Conservation (phyloP, 768 basidiomycete genomes). For the Arthromyces matolae region DNA sequence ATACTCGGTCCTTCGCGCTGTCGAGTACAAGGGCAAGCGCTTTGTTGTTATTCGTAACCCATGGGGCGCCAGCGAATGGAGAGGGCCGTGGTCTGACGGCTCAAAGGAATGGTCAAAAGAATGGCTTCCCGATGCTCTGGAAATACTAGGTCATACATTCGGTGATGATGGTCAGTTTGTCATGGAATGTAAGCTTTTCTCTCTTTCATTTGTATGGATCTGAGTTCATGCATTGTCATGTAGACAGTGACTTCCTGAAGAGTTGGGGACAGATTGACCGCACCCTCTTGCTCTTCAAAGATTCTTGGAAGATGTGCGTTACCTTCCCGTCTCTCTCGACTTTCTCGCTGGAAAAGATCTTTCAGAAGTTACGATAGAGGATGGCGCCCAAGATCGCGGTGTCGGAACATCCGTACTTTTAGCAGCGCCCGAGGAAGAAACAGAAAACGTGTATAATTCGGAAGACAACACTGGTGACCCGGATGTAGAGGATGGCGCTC, state of each 20-base stretch:
- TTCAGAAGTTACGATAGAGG: constrained; percentile 22
- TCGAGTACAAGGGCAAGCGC: constrained; percentile 44
- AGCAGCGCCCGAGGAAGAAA: neutral
- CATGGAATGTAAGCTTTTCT: constrained; percentile 43
- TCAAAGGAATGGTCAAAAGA: constrained; percentile 55
- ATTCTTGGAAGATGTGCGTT: constrained; percentile 32
- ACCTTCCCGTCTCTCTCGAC: constrained; percentile 24
- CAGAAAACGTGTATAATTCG: too few relatives aligned
- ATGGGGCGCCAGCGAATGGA: constrained; percentile 50
- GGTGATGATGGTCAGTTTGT: constrained; percentile 53
- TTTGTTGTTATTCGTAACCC: constrained; percentile 53
- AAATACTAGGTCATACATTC: constrained; percentile 42
- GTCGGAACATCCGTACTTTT: neutral
- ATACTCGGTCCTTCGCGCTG: constrained; percentile 47
- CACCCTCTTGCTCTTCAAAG: constrained; percentile 35
- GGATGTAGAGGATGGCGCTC: too few relatives aligned
- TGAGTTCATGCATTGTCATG: neutral
- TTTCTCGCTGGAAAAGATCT: constrained; percentile 29
- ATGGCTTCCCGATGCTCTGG: constrained; percentile 43
- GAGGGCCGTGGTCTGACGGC: constrained; percentile 52
- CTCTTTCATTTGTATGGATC: neutral
- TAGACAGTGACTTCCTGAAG: constrained; percentile 35
- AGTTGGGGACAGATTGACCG: constrained; percentile 38
- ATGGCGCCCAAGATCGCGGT: constrained; percentile 1
- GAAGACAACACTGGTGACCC: too few relatives aligned